Evolutionary conservation across 768 basidiomycete genomes (phyloP).

Genomic region (Lepiota venenata): DNA sequence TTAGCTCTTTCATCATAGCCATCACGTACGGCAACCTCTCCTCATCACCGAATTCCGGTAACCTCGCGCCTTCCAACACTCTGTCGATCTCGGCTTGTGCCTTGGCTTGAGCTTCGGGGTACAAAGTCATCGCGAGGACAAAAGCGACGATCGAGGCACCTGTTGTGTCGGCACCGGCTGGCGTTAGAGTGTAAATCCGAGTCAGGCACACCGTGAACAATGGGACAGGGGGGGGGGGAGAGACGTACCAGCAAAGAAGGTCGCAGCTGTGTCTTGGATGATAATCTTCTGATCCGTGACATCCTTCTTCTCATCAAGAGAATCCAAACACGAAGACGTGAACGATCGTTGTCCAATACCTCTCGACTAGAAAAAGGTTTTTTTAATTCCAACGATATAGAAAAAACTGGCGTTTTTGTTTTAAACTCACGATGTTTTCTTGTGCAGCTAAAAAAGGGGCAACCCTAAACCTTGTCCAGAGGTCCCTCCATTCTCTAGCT

Average conservation of each 20-base stretch:
- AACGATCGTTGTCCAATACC: slow-evolving; percentile 22
- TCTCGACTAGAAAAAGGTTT: slow-evolving; percentile 12
- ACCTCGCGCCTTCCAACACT: slow-evolving; percentile 29
- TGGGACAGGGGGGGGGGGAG: not conserved
- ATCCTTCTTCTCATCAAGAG: slow-evolving; percentile 18
- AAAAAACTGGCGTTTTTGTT: not conserved
- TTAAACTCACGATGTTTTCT: slow-evolving; percentile 22
- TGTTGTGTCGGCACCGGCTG: slow-evolving; percentile 26
- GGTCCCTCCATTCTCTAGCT: slow-evolving; percentile 40
- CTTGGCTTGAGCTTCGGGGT: slow-evolving; percentile 33
- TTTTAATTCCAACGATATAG: not conserved
- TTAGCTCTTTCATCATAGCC: slow-evolving; percentile 34
- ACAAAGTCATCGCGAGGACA: slow-evolving; percentile 34
- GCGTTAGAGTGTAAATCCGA: slow-evolving; percentile 12
- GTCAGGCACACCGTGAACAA: no score
- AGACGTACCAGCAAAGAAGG: slow-evolving; percentile 27
- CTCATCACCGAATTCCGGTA: slow-evolving; percentile 36
- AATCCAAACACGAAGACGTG: slow-evolving; percentile 19
- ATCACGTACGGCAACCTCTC: slow-evolving; percentile 34
- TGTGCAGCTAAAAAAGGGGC: slow-evolving; percentile 29
- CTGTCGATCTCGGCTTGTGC: slow-evolving; percentile 39
- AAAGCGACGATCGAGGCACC: slow-evolving; percentile 26
- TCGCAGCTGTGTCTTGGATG: slow-evolving; percentile 38
- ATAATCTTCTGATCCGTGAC: slow-evolving; percentile 16
- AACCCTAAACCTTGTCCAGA: slow-evolving; percentile 32